A percentile compares a stretch with the other conserved stretches of the same genome.
These are phyloP conservation scores for Fusarium drepaniforme DNA, from an alignment of 2,329 filamentous ascomycete species.

Conservation along the genomic window DNA sequence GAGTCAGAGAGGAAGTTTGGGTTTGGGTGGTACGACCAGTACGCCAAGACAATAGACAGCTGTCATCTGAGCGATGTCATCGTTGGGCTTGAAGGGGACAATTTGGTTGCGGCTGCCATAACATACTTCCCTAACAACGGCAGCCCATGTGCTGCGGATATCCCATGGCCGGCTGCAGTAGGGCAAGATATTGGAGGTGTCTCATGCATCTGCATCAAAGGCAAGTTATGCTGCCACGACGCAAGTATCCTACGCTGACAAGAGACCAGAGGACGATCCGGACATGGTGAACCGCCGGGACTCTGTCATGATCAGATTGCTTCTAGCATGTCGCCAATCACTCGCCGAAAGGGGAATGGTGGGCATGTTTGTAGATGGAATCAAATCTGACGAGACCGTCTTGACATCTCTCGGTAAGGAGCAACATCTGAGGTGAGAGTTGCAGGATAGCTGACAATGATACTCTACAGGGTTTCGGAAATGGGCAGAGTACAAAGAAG, in stretches of 20 bases:
- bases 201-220: constrained; percentile 70
- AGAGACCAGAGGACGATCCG: constrained; percentile 56
- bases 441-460: constrained; percentile 17
- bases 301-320: constrained; percentile 63
- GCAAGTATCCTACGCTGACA: constrained; percentile 17
- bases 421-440: background rate
- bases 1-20: constrained; percentile 60
- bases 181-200: constrained; percentile 67
- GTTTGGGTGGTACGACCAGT: constrained; percentile 72
- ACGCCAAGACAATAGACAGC: constrained; percentile 62
- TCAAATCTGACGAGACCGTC: constrained; percentile 62
- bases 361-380: constrained; percentile 67
- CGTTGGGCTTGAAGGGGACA: constrained; percentile 62
- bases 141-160: constrained; percentile 60
- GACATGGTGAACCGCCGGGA: constrained; percentile 59
- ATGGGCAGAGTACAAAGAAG: constrained; percentile 69
- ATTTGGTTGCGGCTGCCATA: constrained; percentile 65
- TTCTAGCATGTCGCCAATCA: constrained; percentile 64
- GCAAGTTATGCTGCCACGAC: constrained; percentile 52
- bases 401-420: constrained; percentile 65
- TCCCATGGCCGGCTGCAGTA: constrained; percentile 67
- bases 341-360: constrained; percentile 64
- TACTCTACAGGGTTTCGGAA: constrained; percentile 63
- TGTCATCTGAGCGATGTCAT: constrained; percentile 65
- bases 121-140: constrained; percentile 63